Evolutionary conservation across 148 eudicot genomes (phyloP).

Genomic region (Agrostemma githago): DNA sequence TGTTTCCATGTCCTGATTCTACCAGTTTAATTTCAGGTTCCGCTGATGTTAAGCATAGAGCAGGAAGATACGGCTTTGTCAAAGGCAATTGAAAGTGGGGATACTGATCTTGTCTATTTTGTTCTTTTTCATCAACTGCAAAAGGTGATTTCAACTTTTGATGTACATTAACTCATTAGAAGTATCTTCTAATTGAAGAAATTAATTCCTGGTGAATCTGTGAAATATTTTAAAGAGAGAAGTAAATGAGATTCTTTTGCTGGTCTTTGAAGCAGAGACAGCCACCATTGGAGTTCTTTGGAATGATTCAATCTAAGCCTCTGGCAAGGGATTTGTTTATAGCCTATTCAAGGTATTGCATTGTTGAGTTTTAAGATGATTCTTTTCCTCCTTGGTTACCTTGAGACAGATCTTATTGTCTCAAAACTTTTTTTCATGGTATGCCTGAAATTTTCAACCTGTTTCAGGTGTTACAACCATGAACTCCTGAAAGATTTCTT

Average conservation of each 20-base stretch:
- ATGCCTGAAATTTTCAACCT: not conserved
- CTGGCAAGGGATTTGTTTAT: constrained; percentile 85
- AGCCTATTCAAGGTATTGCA: constrained; percentile 59
- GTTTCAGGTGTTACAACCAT: constrained; percentile 70
- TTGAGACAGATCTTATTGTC: not conserved
- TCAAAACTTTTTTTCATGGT: not conserved
- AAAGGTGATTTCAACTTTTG: constrained; percentile 43
- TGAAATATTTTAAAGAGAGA: not conserved
- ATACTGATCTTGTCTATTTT: constrained; percentile 93
- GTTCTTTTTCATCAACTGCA: constrained; percentile 88
- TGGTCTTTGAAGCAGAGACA: constrained; percentile 43
- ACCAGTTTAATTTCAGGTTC: constrained; percentile 50
- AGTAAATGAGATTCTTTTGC: constrained; percentile 8
- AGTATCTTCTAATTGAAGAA: not conserved
- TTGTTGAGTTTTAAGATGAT: not conserved
- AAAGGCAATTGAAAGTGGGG: constrained; percentile 95
- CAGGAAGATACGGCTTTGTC: constrained; percentile 87
- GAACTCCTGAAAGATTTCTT: constrained; percentile 88
- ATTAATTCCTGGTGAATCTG: not conserved
- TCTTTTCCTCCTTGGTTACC: not conserved
- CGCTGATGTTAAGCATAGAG: constrained; percentile 85
- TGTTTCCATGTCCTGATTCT: constrained; percentile 12
- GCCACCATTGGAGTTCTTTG: constrained; percentile 72
- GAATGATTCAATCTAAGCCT: constrained; percentile 77
- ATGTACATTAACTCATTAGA: not conserved